Percentiles rank a stretch among this genome's conserved stretches.
phyloP scores from a whole-genome alignment of 257 asterid species.

The Solanum chiquidenum region DNA sequence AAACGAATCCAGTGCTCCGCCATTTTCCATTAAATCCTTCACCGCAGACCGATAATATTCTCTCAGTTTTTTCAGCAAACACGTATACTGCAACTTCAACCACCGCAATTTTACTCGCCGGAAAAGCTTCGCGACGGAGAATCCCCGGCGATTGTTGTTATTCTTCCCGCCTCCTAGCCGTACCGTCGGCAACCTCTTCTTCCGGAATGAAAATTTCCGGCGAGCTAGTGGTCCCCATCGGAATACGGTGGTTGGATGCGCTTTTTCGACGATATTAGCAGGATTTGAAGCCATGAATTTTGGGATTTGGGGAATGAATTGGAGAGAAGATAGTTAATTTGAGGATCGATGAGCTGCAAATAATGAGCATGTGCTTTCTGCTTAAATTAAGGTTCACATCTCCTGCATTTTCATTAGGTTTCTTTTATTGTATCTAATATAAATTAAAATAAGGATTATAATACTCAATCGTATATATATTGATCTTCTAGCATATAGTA shows the following conservation, averaged over 20 bases:
- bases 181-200: slow-evolving; percentile 34
- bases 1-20: slow-evolving; percentile 33
- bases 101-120: slow-evolving; percentile 36
- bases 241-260: neutral
- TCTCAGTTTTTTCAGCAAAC: slow-evolving; percentile 41
- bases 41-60: slow-evolving; percentile 21
- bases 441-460: neutral
- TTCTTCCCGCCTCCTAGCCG: slow-evolving; percentile 46
- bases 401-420: neutral
- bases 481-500: neutral
- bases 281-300: slow-evolving; percentile 25
- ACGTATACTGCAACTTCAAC: slow-evolving; percentile 23
- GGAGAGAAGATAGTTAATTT: neutral
- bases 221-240: slow-evolving; percentile 23
- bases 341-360: neutral
- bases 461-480: neutral
- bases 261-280: neutral
- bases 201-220: slow-evolving; percentile 18
- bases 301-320: neutral
- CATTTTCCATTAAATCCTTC: slow-evolving; percentile 36
- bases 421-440: neutral
- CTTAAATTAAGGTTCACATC: neutral
- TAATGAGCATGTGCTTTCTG: neutral
- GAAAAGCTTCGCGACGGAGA: slow-evolving; percentile 27
- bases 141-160: slow-evolving; percentile 25